Evolutionary conservation across 2,329 filamentous ascomycete genomes (phyloP).

Genomic region (Scedosporium boydii): DNA sequence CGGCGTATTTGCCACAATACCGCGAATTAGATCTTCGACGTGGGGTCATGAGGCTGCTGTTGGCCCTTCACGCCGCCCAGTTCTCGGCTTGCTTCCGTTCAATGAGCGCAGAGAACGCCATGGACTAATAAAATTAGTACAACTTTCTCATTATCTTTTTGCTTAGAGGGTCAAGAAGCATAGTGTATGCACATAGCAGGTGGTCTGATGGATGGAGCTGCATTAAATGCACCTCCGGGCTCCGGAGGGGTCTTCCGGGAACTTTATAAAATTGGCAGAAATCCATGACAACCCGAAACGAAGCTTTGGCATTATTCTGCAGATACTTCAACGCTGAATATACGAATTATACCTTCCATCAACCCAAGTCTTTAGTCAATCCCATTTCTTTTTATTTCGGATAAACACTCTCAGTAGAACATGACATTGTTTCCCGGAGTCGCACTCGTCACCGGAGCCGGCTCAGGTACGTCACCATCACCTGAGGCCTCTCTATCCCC

Average conservation of each 20-base stretch:
- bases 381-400: background rate
- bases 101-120: too few relatives aligned
- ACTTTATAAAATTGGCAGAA: background rate
- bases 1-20: too few relatives aligned
- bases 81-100: background rate
- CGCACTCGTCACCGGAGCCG: conserved; percentile 21
- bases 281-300: background rate
- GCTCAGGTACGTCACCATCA: conserved; percentile 16
- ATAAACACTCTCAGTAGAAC: background rate
- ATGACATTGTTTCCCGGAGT: conserved; percentile 20
- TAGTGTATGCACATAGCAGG: background rate
- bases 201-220: background rate
- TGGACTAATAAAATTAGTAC: too few relatives aligned
- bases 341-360: background rate
- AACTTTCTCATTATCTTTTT: background rate
- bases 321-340: background rate
- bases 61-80: background rate
- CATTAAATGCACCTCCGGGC: background rate
- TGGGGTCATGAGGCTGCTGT: too few relatives aligned
- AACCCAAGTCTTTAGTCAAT: background rate
- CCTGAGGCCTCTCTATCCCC: background rate
- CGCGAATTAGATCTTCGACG: too few relatives aligned
- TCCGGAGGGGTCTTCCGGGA: background rate
- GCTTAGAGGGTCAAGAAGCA: background rate
- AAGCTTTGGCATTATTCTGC: too few relatives aligned